A percentile compares a stretch with the other conserved stretches of the same genome.
Conservation (phyloP, 148 eudicot genomes). For the Rhododendron ovatum region DNA sequence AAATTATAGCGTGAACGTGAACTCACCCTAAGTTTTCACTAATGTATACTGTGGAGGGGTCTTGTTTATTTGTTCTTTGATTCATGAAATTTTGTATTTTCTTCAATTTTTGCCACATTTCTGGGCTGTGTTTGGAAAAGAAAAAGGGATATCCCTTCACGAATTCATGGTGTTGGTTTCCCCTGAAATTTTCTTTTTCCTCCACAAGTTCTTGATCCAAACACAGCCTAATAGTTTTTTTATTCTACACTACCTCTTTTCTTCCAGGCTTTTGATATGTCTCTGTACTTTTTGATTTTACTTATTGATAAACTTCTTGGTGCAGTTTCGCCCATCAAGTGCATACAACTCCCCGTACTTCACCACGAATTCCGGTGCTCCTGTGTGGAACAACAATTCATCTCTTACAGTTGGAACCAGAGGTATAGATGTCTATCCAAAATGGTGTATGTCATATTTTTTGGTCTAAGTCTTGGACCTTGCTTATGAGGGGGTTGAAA, state of each 20-base stretch:
- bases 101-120: background rate
- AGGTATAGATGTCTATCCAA: slow-evolving; percentile 30
- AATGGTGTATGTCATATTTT: background rate
- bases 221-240: background rate
- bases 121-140: background rate
- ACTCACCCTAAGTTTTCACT: background rate
- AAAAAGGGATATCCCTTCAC: background rate
- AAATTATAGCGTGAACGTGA: too few relatives aligned
- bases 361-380: slow-evolving; percentile 82
- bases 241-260: background rate
- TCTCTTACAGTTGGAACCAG: slow-evolving; percentile 68
- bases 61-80: background rate
- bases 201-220: background rate
- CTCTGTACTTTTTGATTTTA: background rate
- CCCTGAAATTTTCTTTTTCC: background rate
- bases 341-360: slow-evolving; percentile 57
- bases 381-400: slow-evolving; percentile 77
- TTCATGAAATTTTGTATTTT: background rate
- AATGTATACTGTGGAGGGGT: background rate
- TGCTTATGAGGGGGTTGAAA: background rate
- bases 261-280: background rate
- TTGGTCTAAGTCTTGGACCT: background rate
- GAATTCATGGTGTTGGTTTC: background rate
- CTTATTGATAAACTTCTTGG: background rate
- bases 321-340: slow-evolving; percentile 78